Conservation (phyloP, 805 yeast genomes). For the Pichia scutulata region DNA sequence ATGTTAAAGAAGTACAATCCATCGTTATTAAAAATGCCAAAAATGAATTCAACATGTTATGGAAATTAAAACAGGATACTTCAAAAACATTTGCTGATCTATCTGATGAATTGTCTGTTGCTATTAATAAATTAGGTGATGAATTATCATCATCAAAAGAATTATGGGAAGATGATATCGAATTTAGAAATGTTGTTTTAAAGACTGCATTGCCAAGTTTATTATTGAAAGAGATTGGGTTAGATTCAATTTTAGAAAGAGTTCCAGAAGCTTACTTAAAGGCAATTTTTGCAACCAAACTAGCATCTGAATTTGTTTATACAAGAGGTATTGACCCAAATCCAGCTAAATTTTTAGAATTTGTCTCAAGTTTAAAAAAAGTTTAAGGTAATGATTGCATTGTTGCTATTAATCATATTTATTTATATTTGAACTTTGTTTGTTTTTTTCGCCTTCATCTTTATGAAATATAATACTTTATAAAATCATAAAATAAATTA, state of each 20-base stretch:
- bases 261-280: conserved; percentile 84
- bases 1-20: conserved; percentile 76
- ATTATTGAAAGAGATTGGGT: conserved; percentile 56
- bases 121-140: conserved; percentile 63
- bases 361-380: conserved; percentile 51
- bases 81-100: conserved; percentile 58
- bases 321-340: conserved; percentile 73
- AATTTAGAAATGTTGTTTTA: conserved; percentile 71
- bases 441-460: neutral
- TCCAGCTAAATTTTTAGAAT: conserved; percentile 70
- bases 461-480: neutral
- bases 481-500: neutral
- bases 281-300: conserved; percentile 80
- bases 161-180: conserved; percentile 74
- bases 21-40: conserved; percentile 72
- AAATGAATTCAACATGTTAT: conserved; percentile 77
- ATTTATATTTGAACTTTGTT: neutral
- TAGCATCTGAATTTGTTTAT: conserved; percentile 82
- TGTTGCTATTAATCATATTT: neutral
- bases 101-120: conserved; percentile 62
- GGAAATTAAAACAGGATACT: conserved; percentile 64
- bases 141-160: conserved; percentile 73
- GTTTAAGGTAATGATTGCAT: conserved; percentile 8
- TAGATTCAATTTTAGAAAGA: conserved; percentile 58
- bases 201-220: conserved; percentile 70